phyloP scores from a whole-genome alignment of 371 early-diverging fungal genomes.

The Entomophthora muscae region DNA sequence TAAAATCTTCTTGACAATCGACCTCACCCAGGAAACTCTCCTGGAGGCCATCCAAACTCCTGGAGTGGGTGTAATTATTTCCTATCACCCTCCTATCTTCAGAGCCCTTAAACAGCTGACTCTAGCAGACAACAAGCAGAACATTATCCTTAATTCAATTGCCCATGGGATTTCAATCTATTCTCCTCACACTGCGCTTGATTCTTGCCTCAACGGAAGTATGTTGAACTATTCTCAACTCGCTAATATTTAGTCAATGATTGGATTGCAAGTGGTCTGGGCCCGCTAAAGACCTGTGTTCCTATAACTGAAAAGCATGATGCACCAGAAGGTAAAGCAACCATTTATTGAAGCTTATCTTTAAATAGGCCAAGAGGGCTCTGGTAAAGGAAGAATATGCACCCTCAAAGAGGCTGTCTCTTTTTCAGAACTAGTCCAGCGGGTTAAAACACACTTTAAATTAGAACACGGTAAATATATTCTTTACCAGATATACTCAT shows the following conservation, averaged over 20 bases:
- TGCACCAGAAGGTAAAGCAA: constrained; percentile 26
- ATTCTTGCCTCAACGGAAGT: constrained; percentile 66
- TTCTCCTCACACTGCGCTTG: constrained; percentile 94
- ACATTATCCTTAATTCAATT: constrained; percentile 64
- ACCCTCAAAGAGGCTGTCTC: constrained; percentile 36
- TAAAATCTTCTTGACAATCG: constrained; percentile 84
- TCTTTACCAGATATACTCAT: too few relatives aligned
- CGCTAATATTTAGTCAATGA: constrained; percentile 37
- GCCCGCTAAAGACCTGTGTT: constrained; percentile 19
- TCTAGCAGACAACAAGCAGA: constrained; percentile 54
- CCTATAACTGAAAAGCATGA: constrained; percentile 34
- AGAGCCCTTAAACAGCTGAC: constrained; percentile 63
- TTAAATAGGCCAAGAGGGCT: constrained; percentile 35
- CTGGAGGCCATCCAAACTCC: constrained; percentile 75
- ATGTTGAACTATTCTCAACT: constrained; percentile 8
- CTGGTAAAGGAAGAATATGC: constrained; percentile 55
- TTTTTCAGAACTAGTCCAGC: constrained; percentile 32
- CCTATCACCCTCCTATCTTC: constrained; percentile 97
- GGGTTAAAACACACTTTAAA: constrained; percentile 39
- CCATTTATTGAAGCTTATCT: background rate
- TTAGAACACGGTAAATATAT: constrained; percentile 32
- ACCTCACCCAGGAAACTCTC: constrained; percentile 74
- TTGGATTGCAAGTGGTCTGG: constrained; percentile 57
- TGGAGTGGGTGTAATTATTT: constrained; percentile 68
- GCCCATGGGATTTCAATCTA: constrained; percentile 80